phyloP scores from a whole-genome alignment of 108 stramenopile genomes.

The Cyclotella choctawhatcheeana region DNA sequence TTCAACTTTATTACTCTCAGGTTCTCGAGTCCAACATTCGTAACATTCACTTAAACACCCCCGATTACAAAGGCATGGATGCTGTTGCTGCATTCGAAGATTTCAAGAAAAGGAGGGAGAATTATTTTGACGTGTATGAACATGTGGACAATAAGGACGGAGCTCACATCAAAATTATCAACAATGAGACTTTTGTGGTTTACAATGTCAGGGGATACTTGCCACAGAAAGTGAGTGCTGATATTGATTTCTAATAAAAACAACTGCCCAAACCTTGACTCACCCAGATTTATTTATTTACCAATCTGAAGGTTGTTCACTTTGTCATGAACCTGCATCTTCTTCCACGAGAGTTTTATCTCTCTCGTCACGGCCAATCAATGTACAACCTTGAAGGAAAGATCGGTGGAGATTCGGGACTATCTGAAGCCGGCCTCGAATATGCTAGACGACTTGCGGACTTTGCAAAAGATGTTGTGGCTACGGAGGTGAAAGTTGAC shows the following conservation, averaged over 20 bases:
- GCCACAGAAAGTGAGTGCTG: slow-evolving; percentile 64
- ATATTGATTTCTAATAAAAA: not conserved
- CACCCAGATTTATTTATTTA: no score
- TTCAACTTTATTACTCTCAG: slow-evolving; percentile 12
- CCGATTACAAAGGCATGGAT: slow-evolving; percentile 87
- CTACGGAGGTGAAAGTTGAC: slow-evolving; percentile 45
- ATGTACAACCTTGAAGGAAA: slow-evolving; percentile 97
- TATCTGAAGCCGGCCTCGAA: slow-evolving; percentile 85
- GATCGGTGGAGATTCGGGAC: slow-evolving; percentile 98
- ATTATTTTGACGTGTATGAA: slow-evolving; percentile 90
- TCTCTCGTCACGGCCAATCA: slow-evolving; percentile 98
- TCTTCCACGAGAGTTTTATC: slow-evolving; percentile 87
- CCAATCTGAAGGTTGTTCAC: slow-evolving; percentile 84
- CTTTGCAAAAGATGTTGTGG: slow-evolving; percentile 89
- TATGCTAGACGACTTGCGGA: slow-evolving; percentile 91
- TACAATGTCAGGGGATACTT: slow-evolving; percentile 87
- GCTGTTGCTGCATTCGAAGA: slow-evolving; percentile 81
- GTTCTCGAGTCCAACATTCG: slow-evolving; percentile 86
- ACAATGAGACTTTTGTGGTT: slow-evolving; percentile 86
- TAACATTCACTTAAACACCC: slow-evolving; percentile 86
- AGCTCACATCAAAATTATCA: slow-evolving; percentile 86
- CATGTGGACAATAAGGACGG: slow-evolving; percentile 83
- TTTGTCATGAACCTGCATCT: slow-evolving; percentile 95
- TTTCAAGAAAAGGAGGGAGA: slow-evolving; percentile 81
- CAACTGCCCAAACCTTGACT: no score